These are phyloP conservation scores for Leonotis leonurus DNA, from an alignment of 257 asterid species.

Conservation along the genomic window DNA sequence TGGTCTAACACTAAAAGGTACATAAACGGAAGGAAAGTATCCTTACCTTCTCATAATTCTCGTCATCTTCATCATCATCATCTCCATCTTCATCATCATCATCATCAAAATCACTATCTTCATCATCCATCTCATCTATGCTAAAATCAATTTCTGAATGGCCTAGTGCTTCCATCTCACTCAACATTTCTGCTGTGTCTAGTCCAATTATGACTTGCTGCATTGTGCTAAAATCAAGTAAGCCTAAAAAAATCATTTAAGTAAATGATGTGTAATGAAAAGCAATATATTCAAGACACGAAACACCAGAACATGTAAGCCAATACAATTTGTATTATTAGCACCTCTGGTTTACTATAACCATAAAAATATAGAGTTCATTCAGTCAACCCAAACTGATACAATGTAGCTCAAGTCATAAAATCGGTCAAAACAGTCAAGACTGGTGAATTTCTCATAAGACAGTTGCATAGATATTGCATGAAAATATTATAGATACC, in stretches of 20 bases:
- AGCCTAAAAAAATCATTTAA: slow-evolving; percentile 12
- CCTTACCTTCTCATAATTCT: slow-evolving; percentile 45
- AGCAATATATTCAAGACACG: slow-evolving; percentile 9
- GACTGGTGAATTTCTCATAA: not conserved
- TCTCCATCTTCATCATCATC: slow-evolving; percentile 55
- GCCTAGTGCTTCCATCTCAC: slow-evolving; percentile 70
- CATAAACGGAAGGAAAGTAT: slow-evolving; percentile 9
- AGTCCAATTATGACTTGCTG: slow-evolving; percentile 94
- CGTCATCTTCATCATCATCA: slow-evolving; percentile 43
- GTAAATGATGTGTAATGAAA: not conserved
- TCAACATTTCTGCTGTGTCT: slow-evolving; percentile 76
- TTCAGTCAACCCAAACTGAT: not conserved
- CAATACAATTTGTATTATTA: not conserved
- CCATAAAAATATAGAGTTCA: not conserved
- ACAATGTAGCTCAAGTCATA: not conserved
- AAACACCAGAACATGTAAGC: not conserved
- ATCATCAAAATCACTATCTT: slow-evolving; percentile 61
- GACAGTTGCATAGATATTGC: not conserved
- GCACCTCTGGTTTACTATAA: not conserved
- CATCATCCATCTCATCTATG: slow-evolving; percentile 62
- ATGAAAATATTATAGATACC: not conserved
- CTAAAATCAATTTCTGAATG: slow-evolving; percentile 65
- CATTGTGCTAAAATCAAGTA: slow-evolving; percentile 35
- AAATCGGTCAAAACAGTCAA: not conserved
- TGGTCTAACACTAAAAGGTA: slow-evolving; percentile 8